Percentiles rank a stretch among this genome's conserved stretches.
These are phyloP conservation scores for Platanthera zijinensis DNA, from an alignment of 106 monocot species.

Conservation along the genomic window DNA sequence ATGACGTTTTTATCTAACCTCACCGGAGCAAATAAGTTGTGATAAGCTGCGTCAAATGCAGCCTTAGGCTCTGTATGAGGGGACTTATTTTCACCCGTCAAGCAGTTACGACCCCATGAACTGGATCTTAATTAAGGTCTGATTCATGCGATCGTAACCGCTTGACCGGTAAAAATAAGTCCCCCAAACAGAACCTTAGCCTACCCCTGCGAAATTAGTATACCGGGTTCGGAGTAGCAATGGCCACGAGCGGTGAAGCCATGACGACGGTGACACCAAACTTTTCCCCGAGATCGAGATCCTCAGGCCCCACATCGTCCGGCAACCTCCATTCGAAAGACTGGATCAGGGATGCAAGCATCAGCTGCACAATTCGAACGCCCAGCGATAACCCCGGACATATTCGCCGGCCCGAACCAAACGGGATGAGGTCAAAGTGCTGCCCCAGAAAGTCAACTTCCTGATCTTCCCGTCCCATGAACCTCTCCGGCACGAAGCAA, in stretches of 20 bases:
- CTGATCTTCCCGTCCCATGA: background rate
- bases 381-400: slow-evolving; percentile 14
- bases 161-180: too few relatives aligned
- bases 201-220: too few relatives aligned
- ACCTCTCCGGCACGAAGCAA: slow-evolving; percentile 11
- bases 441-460: slow-evolving; percentile 7
- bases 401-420: slow-evolving; percentile 15
- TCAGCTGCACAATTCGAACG: slow-evolving; percentile 13
- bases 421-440: slow-evolving; percentile 7
- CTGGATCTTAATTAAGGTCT: too few relatives aligned
- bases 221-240: slow-evolving; percentile 1
- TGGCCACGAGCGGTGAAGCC: slow-evolving; percentile 9
- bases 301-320: background rate
- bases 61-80: too few relatives aligned
- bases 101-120: too few relatives aligned
- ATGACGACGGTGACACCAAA: slow-evolving; percentile 6
- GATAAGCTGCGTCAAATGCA: too few relatives aligned
- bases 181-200: too few relatives aligned
- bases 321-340: slow-evolving; percentile 15
- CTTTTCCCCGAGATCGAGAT: slow-evolving; percentile 10
- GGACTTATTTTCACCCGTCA: too few relatives aligned
- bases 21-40: too few relatives aligned
- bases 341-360: slow-evolving; percentile 13
- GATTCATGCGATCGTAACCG: too few relatives aligned
- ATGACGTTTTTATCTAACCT: too few relatives aligned